phyloP scores from a whole-genome alignment of 2,329 filamentous ascomycete genomes.

The Claviceps pazoutovae region DNA sequence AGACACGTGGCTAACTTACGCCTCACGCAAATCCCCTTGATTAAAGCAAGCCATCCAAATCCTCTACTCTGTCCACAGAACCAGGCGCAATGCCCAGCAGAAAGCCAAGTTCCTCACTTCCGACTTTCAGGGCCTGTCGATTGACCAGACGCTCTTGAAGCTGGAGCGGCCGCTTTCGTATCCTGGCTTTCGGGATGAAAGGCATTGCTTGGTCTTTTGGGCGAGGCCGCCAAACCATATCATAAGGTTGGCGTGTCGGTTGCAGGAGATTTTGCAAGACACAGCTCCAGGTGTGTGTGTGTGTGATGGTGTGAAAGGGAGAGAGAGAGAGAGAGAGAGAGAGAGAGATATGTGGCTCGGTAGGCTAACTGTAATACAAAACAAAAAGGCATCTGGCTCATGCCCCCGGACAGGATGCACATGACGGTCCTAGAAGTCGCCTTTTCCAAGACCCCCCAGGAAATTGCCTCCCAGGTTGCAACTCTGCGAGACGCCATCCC shows the following conservation, averaged over 20 bases:
- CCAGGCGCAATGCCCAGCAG: slow-evolving; percentile 62
- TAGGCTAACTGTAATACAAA: neutral
- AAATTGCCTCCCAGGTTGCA: slow-evolving; percentile 51
- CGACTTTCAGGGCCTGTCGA: slow-evolving; percentile 54
- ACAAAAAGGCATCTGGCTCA: slow-evolving; percentile 62
- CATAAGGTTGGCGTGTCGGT: slow-evolving; percentile 46
- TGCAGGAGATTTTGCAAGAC: slow-evolving; percentile 53
- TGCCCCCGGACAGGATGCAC: slow-evolving; percentile 67
- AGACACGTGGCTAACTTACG: neutral
- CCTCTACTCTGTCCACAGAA: slow-evolving; percentile 61
- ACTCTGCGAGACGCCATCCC: slow-evolving; percentile 42
- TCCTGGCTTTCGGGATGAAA: slow-evolving; percentile 57
- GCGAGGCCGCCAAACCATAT: slow-evolving; percentile 65
- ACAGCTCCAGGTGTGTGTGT: slow-evolving; percentile 47
- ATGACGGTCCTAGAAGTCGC: slow-evolving; percentile 74
- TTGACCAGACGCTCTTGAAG: slow-evolving; percentile 63
- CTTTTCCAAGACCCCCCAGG: slow-evolving; percentile 58
- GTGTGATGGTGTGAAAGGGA: neutral
- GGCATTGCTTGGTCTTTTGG: slow-evolving; percentile 82
- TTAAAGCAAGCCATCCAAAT: slow-evolving; percentile 50
- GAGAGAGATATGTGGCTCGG: neutral
- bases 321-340: neutral
- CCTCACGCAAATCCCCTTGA: neutral
- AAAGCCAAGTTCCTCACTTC: slow-evolving; percentile 55
- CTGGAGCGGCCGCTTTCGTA: slow-evolving; percentile 50